Base-by-base conservation (phyloP, 2,329 filamentous ascomycete species). In the Xylariaceae sp. region DNA sequence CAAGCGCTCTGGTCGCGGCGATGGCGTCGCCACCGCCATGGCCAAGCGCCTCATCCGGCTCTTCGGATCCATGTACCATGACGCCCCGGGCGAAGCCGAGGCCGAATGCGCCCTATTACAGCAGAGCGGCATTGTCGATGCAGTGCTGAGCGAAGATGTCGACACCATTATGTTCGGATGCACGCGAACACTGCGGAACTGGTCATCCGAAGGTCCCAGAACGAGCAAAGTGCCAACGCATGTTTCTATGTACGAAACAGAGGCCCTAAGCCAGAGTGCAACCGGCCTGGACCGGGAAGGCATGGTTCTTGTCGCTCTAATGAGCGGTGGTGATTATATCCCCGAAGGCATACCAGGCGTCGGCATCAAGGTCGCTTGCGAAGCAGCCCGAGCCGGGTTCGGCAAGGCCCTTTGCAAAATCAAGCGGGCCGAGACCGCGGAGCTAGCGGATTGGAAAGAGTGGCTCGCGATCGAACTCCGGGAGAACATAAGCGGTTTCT, bases 131-230 rank as follows among this genome's bases (percentile, higher is more conserved):
- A 78, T 96, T 7, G 92, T 96, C 0, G 94, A 99, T 73, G 93
- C 90, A 0, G 94, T 97, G 1, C 79, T 99, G 67, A 97, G 90
- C 72, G 92, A 99, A 72, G 94, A 99, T 77, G 92, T 97, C 49
- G 94, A 99, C 72, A 94, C 93, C 1, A 83, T 97, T 68, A 97
- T 97, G 93, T 97, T 97, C 75, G 94, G 94, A 1, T 94, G 91
- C 64, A 86, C 83, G 0, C 76, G 85, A 44, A 93, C 89, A 0
- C 76, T 97, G 48, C 83, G 91, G 54, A 93, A 91, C 68, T 97
- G 90, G 87, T 89, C 89, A 0, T 82, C 89, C 2, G 90, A 95
- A 70, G 81, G 80, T 10, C 81, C 78, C 50, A 81, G 78, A n/a
- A 77, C 80, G 0, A 83, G 80, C 66, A 89, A 88, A 62, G 77